These are phyloP conservation scores for Kodamaea kaohsiungensis DNA, from an alignment of 805 yeast species.

Conservation along the genomic window DNA sequence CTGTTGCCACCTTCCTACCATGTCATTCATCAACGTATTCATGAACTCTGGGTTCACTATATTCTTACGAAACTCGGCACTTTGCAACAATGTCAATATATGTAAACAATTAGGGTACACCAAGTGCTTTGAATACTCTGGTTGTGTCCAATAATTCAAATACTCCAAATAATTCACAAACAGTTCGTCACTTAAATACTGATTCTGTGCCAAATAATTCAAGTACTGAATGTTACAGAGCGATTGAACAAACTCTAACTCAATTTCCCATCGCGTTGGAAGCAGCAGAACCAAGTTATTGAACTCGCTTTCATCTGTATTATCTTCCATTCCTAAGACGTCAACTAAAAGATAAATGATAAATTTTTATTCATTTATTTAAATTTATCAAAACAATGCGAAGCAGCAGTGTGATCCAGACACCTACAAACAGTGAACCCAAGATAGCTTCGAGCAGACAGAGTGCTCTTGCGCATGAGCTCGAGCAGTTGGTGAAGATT, in stretches of 20 bases:
- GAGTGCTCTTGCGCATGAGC: conserved; percentile 26
- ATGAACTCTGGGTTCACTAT: conserved; percentile 59
- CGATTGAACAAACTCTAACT: conserved; percentile 92
- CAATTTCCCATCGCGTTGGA: conserved; percentile 88
- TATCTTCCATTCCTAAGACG: neutral
- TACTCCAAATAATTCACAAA: conserved; percentile 78
- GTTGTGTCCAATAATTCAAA: conserved; percentile 81
- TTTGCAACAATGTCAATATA: conserved; percentile 63
- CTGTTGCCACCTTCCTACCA: conserved; percentile 70
- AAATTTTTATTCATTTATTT: conserved; percentile 3
- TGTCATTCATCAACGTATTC: conserved; percentile 65
- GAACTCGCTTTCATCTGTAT: conserved; percentile 2
- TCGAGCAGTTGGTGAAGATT: conserved; percentile 31
- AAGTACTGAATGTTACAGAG: conserved; percentile 87
- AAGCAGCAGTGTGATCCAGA: neutral
- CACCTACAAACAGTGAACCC: neutral
- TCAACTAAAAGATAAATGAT: neutral
- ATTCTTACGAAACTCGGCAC: conserved; percentile 52
- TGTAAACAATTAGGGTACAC: conserved; percentile 90
- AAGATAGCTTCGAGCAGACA: neutral
- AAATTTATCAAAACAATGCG: conserved; percentile 14
- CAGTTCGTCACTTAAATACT: conserved; percentile 66
- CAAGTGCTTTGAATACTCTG: conserved; percentile 65
- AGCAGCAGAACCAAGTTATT: conserved; percentile 22
- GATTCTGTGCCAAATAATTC: conserved; percentile 82